Evolutionary conservation across 75 land plant genomes (phyloP), one percentile per base, ranked within the genome.

Genomic region (Pinus taeda): DNA sequence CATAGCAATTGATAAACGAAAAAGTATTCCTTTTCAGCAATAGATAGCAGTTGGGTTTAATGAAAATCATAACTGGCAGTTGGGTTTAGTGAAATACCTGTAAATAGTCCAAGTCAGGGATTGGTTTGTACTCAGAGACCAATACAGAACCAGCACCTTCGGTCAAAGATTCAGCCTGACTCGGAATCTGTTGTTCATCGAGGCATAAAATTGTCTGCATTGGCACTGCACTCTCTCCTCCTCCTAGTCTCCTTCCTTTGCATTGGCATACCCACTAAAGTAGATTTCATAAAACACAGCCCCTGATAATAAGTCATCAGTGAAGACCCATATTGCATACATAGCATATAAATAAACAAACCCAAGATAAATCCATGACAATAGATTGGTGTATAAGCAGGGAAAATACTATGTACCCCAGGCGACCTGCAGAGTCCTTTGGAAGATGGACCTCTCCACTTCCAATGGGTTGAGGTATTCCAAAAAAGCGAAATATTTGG

Each of bases 31-130:
- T 9, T 9, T 22, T 22, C 66, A 1, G 22, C 17, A 63, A 63
- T 63, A 21, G 26, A 63, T 26, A 63, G 26, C 13, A 11, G 26
- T 21, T 22, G 74, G 24, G 33, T 30, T 20, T 72, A n/a, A 8
- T 18, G 30, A 20, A 33, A 20, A 20, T 33, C 71, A 9, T 42
- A n/a, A 18, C 15, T n/a, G 53, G 55, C 17, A 36, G 72, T 69
- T n/a, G 72, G 55, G 45, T 39, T 69, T 69, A 21, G 17, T 57
- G 30, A 59, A 55, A 22, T 76, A 93, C 98, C 97, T 96, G 98
- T 65, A 96, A 83, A 81, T 96, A 96, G 71, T 96, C 98, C 21
- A 96, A 82, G 79, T 96, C 98, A 45, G 91, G 89, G 37, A 84
- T 85, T 49, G 97, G 92, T 71, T 88, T 93, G 69, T 76, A 91